phyloP scores from a whole-genome alignment of 164 flowering plant genomes.

The Houttuynia cordata region DNA sequence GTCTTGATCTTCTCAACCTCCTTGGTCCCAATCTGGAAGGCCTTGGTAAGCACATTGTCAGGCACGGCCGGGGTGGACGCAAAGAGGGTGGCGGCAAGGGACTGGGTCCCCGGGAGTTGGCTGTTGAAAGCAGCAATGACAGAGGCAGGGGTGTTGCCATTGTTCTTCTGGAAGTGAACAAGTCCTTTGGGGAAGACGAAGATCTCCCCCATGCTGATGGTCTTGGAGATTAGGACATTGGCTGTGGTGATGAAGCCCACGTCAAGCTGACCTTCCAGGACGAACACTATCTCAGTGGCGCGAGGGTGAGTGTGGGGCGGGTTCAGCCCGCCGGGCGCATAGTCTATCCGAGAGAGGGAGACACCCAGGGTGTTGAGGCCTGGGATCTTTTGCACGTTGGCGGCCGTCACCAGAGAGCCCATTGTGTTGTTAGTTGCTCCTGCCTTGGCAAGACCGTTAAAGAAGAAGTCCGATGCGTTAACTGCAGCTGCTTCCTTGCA shows the following conservation, averaged over 20 bases:
- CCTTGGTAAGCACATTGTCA: slow-evolving; percentile 17
- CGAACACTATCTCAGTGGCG: slow-evolving; percentile 18
- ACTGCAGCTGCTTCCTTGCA: slow-evolving; percentile 10
- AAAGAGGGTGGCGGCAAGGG: slow-evolving; percentile 14
- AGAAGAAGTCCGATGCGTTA: slow-evolving; percentile 16
- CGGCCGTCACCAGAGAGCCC: slow-evolving; percentile 15
- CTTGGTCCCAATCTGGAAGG: slow-evolving; percentile 22
- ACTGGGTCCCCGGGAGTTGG: slow-evolving; percentile 20
- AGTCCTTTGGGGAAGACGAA: slow-evolving; percentile 18
- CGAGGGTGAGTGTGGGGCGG: slow-evolving; percentile 23
- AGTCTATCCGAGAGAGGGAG: slow-evolving; percentile 16
- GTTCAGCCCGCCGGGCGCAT: slow-evolving; percentile 17
- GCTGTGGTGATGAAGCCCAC: slow-evolving; percentile 22
- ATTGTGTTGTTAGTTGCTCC: slow-evolving; percentile 11
- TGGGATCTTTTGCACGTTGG: slow-evolving; percentile 16
- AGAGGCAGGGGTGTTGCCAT: slow-evolving; percentile 9
- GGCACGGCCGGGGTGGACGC: slow-evolving; percentile 18
- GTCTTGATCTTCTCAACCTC: slow-evolving; percentile 20
- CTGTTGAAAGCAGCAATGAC: slow-evolving; percentile 23
- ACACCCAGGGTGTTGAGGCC: slow-evolving; percentile 21
- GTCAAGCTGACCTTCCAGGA: slow-evolving; percentile 15
- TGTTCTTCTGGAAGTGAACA: slow-evolving; percentile 19
- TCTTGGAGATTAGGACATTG: slow-evolving; percentile 14
- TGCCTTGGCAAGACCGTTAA: slow-evolving; percentile 10
- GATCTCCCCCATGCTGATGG: slow-evolving; percentile 15